Evolutionary conservation across 2,329 filamentous ascomycete species (phyloP).

Genomic region (Colletotrichum incanum): DNA sequence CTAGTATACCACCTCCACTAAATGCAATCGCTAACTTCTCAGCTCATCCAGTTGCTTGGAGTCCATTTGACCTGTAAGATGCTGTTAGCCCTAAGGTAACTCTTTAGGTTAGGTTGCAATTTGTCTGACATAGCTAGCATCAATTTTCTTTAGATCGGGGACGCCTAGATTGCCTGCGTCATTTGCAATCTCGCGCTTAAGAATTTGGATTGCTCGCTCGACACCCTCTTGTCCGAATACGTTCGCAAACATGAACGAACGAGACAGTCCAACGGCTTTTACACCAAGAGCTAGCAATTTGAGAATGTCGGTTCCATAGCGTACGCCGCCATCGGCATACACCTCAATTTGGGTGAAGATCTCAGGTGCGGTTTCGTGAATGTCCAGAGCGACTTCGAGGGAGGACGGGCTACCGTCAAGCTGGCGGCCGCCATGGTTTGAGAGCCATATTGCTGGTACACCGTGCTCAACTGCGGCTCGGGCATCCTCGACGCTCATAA

Average conservation of each 20-base stretch:
- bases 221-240: constrained; percentile 23
- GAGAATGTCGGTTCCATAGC: constrained; percentile 58
- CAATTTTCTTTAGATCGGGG: no score
- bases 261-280: constrained; percentile 60
- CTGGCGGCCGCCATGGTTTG: constrained; percentile 49
- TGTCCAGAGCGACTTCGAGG: constrained; percentile 54
- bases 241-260: constrained; percentile 50
- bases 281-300: constrained; percentile 60
- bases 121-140: no score
- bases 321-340: constrained; percentile 57
- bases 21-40: neutral
- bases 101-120: no score
- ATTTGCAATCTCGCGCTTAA: no score
- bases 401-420: constrained; percentile 52
- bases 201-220: constrained; percentile 11
- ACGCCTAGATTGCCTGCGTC: no score
- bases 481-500: constrained; percentile 59
- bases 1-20: no score
- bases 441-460: constrained; percentile 58
- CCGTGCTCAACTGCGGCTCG: constrained; percentile 55
- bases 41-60: neutral
- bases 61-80: no score
- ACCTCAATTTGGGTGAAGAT: constrained; percentile 48
- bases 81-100: no score
- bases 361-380: constrained; percentile 47